Conservation (phyloP, 2,329 filamentous ascomycete genomes). For the Fusarium oligoseptatum region DNA sequence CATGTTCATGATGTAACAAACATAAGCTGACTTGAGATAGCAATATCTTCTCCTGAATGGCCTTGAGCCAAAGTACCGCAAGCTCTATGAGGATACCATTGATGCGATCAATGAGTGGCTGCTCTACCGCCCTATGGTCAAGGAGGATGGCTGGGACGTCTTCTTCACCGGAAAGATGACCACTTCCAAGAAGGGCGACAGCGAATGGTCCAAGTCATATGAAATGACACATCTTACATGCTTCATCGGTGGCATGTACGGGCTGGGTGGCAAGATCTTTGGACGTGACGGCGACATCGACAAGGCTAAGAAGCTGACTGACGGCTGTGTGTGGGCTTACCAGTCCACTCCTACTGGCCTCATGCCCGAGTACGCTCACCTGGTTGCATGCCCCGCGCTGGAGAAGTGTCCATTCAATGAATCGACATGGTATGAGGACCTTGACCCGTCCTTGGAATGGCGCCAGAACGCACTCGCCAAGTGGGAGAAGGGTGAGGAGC, state of each 20-base stretch:
- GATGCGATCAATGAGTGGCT: conserved; percentile 79
- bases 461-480: conserved; percentile 59
- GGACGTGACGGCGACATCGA: conserved; percentile 71
- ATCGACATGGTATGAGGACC: conserved; percentile 61
- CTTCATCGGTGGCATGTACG: conserved; percentile 79
- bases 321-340: conserved; percentile 80
- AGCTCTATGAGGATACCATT: conserved; percentile 77
- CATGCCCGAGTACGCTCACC: conserved; percentile 70
- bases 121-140: conserved; percentile 82
- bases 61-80: conserved; percentile 76
- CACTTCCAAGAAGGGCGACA: conserved; percentile 58
- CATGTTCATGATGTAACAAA: background rate
- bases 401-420: conserved; percentile 66
- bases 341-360: conserved; percentile 70
- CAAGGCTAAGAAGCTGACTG: conserved; percentile 72
- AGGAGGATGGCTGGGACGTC: conserved; percentile 74
- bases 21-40: conserved; percentile 59
- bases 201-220: conserved; percentile 64
- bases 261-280: conserved; percentile 74
- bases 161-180: conserved; percentile 77
- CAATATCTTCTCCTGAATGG: conserved; percentile 81
- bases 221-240: conserved; percentile 75
- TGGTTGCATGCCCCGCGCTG: conserved; percentile 61
- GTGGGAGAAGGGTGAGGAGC: conserved; percentile 59
- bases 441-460: conserved; percentile 61